phyloP scores from a whole-genome alignment of 2,329 filamentous ascomycete species.

The Beauveria rudraprayagi region DNA sequence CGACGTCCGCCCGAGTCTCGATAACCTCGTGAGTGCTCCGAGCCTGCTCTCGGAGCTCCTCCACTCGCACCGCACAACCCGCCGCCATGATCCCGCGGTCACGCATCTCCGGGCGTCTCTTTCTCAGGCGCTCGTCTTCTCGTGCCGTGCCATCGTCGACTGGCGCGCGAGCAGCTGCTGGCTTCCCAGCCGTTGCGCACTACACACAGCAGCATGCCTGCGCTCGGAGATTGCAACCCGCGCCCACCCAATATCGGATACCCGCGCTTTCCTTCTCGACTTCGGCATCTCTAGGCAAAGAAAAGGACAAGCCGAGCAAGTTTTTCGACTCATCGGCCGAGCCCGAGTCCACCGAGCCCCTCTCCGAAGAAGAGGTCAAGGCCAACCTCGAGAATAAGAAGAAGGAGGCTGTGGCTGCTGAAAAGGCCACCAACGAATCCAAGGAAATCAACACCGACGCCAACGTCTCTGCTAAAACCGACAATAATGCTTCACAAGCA shows the following conservation, averaged over 20 bases:
- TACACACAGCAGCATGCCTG: constrained; percentile 22
- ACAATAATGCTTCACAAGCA: constrained; percentile 23
- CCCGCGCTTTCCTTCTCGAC: constrained; percentile 30
- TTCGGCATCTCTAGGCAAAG: constrained; percentile 25
- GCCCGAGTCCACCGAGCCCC: constrained; percentile 33
- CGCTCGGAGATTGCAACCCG: constrained; percentile 23
- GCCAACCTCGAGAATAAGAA: constrained; percentile 41
- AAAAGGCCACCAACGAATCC: constrained; percentile 40
- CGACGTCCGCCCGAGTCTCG: not conserved
- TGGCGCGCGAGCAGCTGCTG: constrained; percentile 19
- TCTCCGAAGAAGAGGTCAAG: constrained; percentile 46
- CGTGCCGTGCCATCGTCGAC: constrained; percentile 18
- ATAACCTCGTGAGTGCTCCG: constrained; percentile 8
- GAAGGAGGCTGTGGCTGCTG: constrained; percentile 26
- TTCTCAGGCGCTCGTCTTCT: constrained; percentile 28
- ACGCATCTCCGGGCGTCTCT: constrained; percentile 30
- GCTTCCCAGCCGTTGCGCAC: constrained; percentile 20
- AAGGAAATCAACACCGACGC: constrained; percentile 35
- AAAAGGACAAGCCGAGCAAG: constrained; percentile 33
- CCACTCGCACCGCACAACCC: constrained; percentile 3
- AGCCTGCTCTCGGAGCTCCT: constrained; percentile 11
- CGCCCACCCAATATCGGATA: constrained; percentile 19
- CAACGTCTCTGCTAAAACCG: constrained; percentile 38
- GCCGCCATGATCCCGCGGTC: constrained; percentile 33
- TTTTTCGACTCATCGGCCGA: constrained; percentile 43